Conservation (phyloP, 2,329 filamentous ascomycete genomes). For the Rutstroemia sydowiana region DNA sequence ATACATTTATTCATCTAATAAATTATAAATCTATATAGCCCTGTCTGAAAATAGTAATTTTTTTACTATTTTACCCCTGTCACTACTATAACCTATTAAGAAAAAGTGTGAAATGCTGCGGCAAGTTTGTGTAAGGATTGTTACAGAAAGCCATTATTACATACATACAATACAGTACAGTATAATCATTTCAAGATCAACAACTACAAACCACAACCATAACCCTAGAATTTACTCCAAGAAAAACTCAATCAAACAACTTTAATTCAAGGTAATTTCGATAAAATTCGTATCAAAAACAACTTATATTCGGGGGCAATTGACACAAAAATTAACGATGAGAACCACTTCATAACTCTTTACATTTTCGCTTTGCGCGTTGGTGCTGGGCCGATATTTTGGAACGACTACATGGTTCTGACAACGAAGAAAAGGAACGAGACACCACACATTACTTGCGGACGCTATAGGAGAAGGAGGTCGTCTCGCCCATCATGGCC, state of each 20-base stretch:
- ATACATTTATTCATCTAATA: neutral
- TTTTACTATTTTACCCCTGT: neutral
- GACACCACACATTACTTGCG: neutral
- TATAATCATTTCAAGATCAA: neutral
- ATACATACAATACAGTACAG: conserved; percentile 1
- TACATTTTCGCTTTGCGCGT: conserved; percentile 8
- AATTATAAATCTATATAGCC: neutral
- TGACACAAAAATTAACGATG: conserved; percentile 10
- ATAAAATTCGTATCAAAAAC: neutral
- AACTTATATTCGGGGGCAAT: neutral
- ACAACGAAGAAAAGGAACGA: conserved; percentile 8
- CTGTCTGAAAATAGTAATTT: conserved; percentile 12
- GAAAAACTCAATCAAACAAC: neutral
- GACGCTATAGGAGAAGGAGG: conserved; percentile 1
- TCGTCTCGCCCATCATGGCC: conserved; percentile 35
- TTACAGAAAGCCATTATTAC: conserved; percentile 5
- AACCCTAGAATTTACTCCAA: neutral
- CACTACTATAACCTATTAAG: neutral
- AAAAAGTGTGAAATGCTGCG: neutral
- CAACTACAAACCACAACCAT: neutral
- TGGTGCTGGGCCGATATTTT: conserved; percentile 5
- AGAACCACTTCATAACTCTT: conserved; percentile 14
- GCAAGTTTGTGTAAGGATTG: conserved; percentile 9
- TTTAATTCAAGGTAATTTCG: neutral
- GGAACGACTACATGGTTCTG: neutral